These are phyloP conservation scores for Rhizoctonia solani DNA, from an alignment of 1,284 basidiomycete species.

Conservation along the genomic window DNA sequence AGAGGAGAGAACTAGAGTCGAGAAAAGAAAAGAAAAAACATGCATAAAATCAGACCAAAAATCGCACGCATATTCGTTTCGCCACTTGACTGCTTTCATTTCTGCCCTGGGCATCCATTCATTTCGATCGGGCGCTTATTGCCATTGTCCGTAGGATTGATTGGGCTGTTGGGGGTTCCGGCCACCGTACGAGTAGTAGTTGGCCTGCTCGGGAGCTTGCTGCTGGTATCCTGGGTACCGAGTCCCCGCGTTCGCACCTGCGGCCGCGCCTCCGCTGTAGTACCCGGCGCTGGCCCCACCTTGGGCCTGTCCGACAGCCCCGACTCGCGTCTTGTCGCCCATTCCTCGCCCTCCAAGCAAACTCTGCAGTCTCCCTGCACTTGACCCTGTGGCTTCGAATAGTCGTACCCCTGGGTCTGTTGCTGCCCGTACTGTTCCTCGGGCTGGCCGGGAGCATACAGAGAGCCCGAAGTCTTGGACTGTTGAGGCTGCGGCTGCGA, in stretches of 20 bases:
- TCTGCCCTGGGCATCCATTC: no score
- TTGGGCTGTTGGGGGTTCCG: conserved; percentile 23
- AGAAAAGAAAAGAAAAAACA: no score
- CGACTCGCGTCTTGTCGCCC: not conserved
- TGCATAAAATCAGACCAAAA: conserved; percentile 3
- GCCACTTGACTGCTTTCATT: no score
- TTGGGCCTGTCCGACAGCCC: not conserved
- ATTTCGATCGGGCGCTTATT: no score
- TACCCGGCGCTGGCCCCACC: not conserved
- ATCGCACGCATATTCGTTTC: no score
- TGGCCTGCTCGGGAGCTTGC: conserved; percentile 4
- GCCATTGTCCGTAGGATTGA: conserved; percentile 28
- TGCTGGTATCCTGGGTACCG: conserved; percentile 19
- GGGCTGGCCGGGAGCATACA: not conserved
- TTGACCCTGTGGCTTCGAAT: conserved; percentile 10
- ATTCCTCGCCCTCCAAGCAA: conserved; percentile 13
- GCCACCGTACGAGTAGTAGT: conserved; percentile 17
- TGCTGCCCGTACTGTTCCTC: conserved; percentile 21
- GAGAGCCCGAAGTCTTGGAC: conserved; percentile 47
- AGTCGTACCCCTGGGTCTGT: conserved; percentile 13
- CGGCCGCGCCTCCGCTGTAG: not conserved
- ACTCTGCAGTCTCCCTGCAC: conserved; percentile 10
- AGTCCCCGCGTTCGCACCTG: not conserved
- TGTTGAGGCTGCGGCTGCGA: conserved; percentile 61
- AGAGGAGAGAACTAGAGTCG: no score